These are phyloP conservation scores for Curvularia spicifera DNA, from an alignment of 2,329 filamentous ascomycete species.

Conservation along the genomic window DNA sequence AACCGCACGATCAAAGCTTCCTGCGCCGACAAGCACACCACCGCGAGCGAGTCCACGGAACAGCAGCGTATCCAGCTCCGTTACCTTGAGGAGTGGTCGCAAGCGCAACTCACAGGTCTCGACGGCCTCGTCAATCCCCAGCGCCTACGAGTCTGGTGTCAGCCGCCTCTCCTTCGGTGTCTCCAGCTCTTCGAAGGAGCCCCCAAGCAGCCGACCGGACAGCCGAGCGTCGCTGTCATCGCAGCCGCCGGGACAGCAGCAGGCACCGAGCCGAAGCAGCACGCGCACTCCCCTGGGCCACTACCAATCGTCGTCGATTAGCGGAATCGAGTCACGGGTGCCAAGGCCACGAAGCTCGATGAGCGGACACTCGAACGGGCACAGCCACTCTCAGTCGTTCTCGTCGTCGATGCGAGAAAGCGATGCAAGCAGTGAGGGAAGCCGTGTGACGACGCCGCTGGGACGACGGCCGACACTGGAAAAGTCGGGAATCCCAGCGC, in stretches of 20 bases:
- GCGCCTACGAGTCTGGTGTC: slow-evolving; percentile 38
- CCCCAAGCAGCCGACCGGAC: slow-evolving; percentile 66
- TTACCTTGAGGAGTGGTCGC: slow-evolving; percentile 70
- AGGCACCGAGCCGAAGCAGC: slow-evolving; percentile 68
- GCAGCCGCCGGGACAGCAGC: slow-evolving; percentile 40
- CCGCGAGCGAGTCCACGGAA: slow-evolving; percentile 79
- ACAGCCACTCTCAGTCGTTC: slow-evolving; percentile 43
- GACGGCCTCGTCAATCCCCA: slow-evolving; percentile 46
- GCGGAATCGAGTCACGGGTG: slow-evolving; percentile 50
- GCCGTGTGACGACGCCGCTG: slow-evolving; percentile 53
- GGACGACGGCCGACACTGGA: slow-evolving; percentile 53
- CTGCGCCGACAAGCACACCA: slow-evolving; percentile 77
- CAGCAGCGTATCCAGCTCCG: slow-evolving; percentile 59
- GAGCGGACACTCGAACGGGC: slow-evolving; percentile 60
- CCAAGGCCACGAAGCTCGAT: slow-evolving; percentile 73
- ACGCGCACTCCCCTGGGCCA: slow-evolving; percentile 69
- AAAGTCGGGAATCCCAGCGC: slow-evolving; percentile 58
- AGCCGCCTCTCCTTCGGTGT: slow-evolving; percentile 60
- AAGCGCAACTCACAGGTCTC: slow-evolving; percentile 67
- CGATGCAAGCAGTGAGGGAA: slow-evolving; percentile 52
- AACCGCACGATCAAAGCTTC: slow-evolving; percentile 87
- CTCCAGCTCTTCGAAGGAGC: slow-evolving; percentile 36
- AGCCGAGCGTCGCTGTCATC: slow-evolving; percentile 64
- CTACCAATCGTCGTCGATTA: slow-evolving; percentile 57
- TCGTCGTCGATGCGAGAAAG: slow-evolving; percentile 54